phyloP scores from a whole-genome alignment of 129 eudicot species.

The Flaveria bidentis region DNA sequence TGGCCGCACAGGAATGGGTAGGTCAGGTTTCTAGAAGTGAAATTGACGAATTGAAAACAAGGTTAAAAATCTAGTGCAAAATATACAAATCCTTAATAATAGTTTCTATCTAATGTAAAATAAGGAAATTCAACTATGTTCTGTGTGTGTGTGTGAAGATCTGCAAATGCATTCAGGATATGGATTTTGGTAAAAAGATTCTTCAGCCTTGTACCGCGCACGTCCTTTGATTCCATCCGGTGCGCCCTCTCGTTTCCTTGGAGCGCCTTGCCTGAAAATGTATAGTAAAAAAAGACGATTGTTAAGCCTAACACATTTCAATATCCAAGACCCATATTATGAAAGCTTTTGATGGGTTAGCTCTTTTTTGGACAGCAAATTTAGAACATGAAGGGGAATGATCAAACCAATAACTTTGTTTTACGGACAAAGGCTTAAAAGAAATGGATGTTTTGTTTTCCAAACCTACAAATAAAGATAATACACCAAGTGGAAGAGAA shows the following conservation, averaged over 20 bases:
- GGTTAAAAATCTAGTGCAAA: not conserved
- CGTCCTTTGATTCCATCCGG: constrained; percentile 87
- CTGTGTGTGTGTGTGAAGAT: constrained; percentile 22
- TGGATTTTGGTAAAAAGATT: constrained; percentile 90
- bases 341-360: not conserved
- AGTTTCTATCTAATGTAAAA: not conserved
- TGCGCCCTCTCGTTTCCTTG: constrained; percentile 73
- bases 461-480: not conserved
- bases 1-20: not conserved
- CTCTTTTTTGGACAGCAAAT: not conserved
- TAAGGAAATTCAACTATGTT: constrained; percentile 8
- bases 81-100: constrained; percentile 22
- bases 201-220: constrained; percentile 72
- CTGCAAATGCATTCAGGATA: constrained; percentile 88
- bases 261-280: constrained; percentile 73
- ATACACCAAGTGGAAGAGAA: not conserved
- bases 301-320: not conserved
- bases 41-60: not conserved
- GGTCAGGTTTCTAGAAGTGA: not conserved
- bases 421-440: not conserved
- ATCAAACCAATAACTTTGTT: not conserved
- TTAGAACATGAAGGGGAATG: not conserved
- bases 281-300: not conserved
- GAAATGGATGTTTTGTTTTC: not conserved
- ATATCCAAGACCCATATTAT: not conserved